Base-by-base conservation (phyloP, 768 basidiomycete species). In the Auricularia auricula-judae region DNA sequence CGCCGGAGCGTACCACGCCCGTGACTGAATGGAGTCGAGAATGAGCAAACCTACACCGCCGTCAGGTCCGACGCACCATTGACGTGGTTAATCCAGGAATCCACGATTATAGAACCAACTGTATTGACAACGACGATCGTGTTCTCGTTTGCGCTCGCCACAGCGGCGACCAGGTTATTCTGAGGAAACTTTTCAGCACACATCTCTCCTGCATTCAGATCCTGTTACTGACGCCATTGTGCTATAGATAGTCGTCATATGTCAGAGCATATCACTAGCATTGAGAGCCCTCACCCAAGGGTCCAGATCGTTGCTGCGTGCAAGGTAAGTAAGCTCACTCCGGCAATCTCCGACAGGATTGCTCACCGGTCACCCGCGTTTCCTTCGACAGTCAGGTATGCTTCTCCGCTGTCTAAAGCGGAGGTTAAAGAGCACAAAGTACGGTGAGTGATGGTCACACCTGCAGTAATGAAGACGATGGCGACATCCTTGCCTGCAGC, bases 111-210 rank as follows among this genome's bases (percentile, higher is more conserved):
- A 0, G 88, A 86, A 3, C 92, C 92, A 36, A 91, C 88, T 7
- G 84, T 85, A 73, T 93, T 86, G 3, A 89, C 76, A 16, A 95
- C 82, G 33, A 92, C 93, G 62, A 94, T 81, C 3, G 89, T 91
- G 72, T 91, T 91, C 67, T 77, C 82, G 74, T 86, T 86, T 0
- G 83, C 80, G 4, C 82, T 78, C 0, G 93, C 91, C 3, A 88
- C 86, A 0, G 78, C 73, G 69, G 72, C 79, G 7, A 85, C 77
- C 64, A 80, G 68, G 10, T 72, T 63, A 18, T 76, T 75, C 62
- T 75, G 73, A 29, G 29, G 29, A 29, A 29, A 29, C 2, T 1
- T 29, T 2, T 29, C 29, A 29, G 2, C 2, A 29, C 2, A 29
- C 29, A 29, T 29, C 2, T 29, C 29, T 29, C 29, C 29, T 29